These are phyloP conservation scores for Cryptococcus sp. DNA, from an alignment of 1,284 basidiomycete species.

Conservation along the genomic window DNA sequence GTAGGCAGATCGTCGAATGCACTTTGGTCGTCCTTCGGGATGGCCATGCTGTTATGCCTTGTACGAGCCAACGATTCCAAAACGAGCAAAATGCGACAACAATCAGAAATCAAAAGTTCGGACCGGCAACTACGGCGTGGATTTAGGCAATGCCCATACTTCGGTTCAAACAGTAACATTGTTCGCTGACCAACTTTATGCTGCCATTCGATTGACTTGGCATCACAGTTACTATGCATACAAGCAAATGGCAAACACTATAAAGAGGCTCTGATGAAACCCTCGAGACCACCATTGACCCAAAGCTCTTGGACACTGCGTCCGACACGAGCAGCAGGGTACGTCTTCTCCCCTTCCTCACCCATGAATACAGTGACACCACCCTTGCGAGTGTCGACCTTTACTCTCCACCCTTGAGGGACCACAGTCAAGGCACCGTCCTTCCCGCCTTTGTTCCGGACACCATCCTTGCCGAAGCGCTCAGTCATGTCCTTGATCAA, in stretches of 20 bases:
- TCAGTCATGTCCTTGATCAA: conserved; percentile 82
- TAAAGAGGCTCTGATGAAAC: conserved; percentile 58
- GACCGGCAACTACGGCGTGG: too few relatives aligned
- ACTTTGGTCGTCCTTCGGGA: conserved; percentile 1
- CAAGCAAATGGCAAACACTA: conserved; percentile 19
- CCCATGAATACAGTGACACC: conserved; percentile 61
- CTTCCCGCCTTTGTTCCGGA: conserved; percentile 72
- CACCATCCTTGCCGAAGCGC: conserved; percentile 70
- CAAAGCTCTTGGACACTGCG: conserved; percentile 86
- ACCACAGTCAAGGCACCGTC: conserved; percentile 80
- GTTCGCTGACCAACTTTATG: too few relatives aligned
- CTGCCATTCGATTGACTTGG: too few relatives aligned
- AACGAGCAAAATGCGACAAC: too few relatives aligned
- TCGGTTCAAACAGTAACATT: too few relatives aligned
- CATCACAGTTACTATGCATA: too few relatives aligned
- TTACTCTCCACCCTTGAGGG: conserved; percentile 63
- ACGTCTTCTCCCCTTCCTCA: conserved; percentile 59
- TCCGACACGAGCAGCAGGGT: conserved; percentile 74
- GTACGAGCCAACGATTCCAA: too few relatives aligned
- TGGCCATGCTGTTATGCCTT: neutral
- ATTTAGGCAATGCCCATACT: too few relatives aligned
- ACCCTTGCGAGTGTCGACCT: conserved; percentile 71
- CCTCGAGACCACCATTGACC: conserved; percentile 59
- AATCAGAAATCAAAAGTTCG: too few relatives aligned
- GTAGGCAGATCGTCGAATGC: conserved; percentile 24